Evolutionary conservation across 495 filamentous ascomycete genomes (phyloP).

Genomic region (Talaromyces thailandensis): DNA sequence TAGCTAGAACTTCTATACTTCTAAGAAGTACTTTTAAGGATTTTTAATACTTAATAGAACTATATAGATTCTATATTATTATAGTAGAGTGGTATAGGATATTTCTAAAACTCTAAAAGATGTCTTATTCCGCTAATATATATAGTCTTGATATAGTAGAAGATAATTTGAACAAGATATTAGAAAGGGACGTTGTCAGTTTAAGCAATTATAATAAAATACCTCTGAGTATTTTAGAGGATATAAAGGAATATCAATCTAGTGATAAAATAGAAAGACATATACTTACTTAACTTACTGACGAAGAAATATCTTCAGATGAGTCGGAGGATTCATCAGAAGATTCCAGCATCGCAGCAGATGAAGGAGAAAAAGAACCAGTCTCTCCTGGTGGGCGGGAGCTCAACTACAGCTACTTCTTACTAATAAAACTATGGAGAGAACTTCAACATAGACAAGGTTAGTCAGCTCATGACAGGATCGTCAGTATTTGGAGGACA

Average conservation of each 20-base stretch:
- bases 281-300: not conserved
- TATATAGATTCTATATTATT: not conserved
- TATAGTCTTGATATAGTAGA: not conserved
- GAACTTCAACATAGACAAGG: not conserved
- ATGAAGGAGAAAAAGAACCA: not conserved
- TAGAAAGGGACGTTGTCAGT: not conserved
- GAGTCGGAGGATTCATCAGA: not conserved
- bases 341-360: no score
- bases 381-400: not conserved
- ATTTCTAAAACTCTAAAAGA: not conserved
- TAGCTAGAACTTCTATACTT: not conserved
- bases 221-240: not conserved
- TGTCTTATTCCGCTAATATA: not conserved
- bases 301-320: not conserved
- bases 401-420: not conserved
- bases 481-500: not conserved
- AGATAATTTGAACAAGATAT: not conserved
- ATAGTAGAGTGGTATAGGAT: not conserved
- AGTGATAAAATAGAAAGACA: not conserved
- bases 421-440: not conserved
- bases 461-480: not conserved
- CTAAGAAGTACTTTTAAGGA: not conserved
- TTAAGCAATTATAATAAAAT: not conserved
- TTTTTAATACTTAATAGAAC: not conserved
- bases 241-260: not conserved